phyloP scores from a whole-genome alignment of 768 basidiomycete species.

The Hericium alpestre region DNA sequence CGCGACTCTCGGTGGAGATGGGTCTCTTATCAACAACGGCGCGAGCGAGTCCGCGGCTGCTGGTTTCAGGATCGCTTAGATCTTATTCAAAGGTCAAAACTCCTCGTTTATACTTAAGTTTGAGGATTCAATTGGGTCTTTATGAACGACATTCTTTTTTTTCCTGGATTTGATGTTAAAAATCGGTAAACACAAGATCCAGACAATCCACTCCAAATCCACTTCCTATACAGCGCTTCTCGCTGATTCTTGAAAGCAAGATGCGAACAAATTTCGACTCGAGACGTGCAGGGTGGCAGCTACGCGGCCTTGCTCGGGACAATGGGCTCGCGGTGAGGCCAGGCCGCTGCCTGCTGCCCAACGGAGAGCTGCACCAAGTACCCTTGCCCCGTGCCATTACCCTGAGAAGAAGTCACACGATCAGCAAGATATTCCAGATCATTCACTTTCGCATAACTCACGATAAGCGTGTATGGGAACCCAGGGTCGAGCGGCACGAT shows the following conservation, averaged over 20 bases:
- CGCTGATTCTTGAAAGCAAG: too few species aligned
- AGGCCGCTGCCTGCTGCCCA: too few species aligned
- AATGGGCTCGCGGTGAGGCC: background rate
- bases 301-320: background rate
- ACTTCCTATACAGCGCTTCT: too few species aligned
- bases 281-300: too few species aligned
- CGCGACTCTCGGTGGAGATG: constrained; percentile 17
- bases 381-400: too few species aligned
- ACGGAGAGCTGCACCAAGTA: too few species aligned
- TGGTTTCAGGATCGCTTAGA: constrained; percentile 13
- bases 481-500: constrained; percentile 33
- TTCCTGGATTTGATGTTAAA: background rate
- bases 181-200: background rate
- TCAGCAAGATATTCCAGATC: too few species aligned
- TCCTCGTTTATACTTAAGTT: background rate
- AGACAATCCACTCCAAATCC: too few species aligned
- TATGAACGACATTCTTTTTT: background rate
- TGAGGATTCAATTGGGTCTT: background rate
- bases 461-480: constrained; percentile 27
- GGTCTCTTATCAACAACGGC: constrained; percentile 21
- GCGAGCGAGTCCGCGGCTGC: constrained; percentile 16
- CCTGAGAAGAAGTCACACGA: too few species aligned
- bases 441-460: constrained; percentile 11
- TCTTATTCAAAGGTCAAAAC: too few species aligned
- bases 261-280: too few species aligned